phyloP scores from a whole-genome alignment of 768 basidiomycete genomes.

The Lactarius sanguifluus region DNA sequence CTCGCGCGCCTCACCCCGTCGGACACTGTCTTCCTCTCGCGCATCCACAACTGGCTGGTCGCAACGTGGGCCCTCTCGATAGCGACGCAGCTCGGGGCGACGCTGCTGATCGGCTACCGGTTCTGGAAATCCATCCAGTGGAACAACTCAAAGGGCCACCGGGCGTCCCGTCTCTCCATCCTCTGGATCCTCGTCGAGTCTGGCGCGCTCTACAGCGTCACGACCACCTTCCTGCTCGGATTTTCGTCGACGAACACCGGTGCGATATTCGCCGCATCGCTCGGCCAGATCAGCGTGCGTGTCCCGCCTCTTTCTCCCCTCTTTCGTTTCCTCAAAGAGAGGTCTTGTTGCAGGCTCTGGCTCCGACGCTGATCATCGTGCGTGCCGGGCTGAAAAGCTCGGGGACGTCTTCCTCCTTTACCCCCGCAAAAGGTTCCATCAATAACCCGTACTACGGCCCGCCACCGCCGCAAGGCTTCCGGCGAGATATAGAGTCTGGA shows the following conservation, averaged over 20 bases:
- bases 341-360: constrained; percentile 4
- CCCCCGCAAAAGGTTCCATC: constrained; percentile 10
- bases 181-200: constrained; percentile 28
- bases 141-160: background rate
- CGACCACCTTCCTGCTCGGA: constrained; percentile 12
- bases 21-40: constrained; percentile 1
- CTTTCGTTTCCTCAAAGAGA: background rate
- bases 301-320: background rate
- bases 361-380: constrained; percentile 22
- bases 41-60: constrained; percentile 14
- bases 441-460: background rate
- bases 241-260: constrained; percentile 17
- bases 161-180: constrained; percentile 6
- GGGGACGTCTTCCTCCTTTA: background rate
- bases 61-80: constrained; percentile 23
- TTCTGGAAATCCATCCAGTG: constrained; percentile 9
- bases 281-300: constrained; percentile 25
- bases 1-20: background rate
- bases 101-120: constrained; percentile 20
- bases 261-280: constrained; percentile 2
- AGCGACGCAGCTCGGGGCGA: constrained; percentile 23
- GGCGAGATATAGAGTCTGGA: constrained; percentile 3
- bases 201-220: constrained; percentile 22
- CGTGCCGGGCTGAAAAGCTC: constrained; percentile 8
- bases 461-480: background rate